These are phyloP conservation scores for Neolentinus lepideus DNA, from an alignment of 1,284 basidiomycete genomes.

Conservation along the genomic window DNA sequence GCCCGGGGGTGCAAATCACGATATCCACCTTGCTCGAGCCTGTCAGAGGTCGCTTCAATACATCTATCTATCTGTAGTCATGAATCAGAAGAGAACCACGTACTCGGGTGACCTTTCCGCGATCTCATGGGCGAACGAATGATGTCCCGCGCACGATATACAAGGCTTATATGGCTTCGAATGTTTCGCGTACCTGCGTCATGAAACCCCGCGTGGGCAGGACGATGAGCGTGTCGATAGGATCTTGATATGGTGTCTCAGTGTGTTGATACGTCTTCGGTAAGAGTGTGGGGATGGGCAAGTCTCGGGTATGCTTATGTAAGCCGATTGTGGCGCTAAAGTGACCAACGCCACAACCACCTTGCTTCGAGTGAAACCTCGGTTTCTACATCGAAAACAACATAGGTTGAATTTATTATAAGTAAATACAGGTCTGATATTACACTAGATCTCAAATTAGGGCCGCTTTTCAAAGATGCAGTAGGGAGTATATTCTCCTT, in stretches of 20 bases:
- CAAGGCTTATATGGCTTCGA: slow-evolving; percentile 41
- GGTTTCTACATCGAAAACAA: too few species aligned
- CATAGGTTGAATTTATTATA: too few species aligned
- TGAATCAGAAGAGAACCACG: slow-evolving; percentile 10
- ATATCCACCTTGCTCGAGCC: slow-evolving; percentile 76
- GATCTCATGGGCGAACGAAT: slow-evolving; percentile 78
- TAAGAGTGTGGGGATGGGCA: slow-evolving; percentile 11
- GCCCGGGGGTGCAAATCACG: slow-evolving; percentile 91
- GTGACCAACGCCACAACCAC: too few species aligned
- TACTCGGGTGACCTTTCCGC: slow-evolving; percentile 44
- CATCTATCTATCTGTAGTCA: not conserved
- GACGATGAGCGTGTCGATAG: slow-evolving; percentile 81
- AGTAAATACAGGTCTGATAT: too few species aligned
- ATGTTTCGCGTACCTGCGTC: slow-evolving; percentile 83
- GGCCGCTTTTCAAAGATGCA: too few species aligned
- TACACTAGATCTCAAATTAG: too few species aligned
- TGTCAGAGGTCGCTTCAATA: slow-evolving; percentile 28
- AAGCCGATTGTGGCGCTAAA: too few species aligned
- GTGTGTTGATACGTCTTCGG: slow-evolving; percentile 4
- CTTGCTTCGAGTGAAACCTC: too few species aligned
- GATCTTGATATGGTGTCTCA: slow-evolving; percentile 34
- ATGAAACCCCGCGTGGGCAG: slow-evolving; percentile 96
- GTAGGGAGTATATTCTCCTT: too few species aligned
- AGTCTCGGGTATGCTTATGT: too few species aligned
- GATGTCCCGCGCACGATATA: slow-evolving; percentile 53